phyloP scores from a whole-genome alignment of 495 filamentous ascomycete genomes.

The Rostrohypoxylon terebratum region DNA sequence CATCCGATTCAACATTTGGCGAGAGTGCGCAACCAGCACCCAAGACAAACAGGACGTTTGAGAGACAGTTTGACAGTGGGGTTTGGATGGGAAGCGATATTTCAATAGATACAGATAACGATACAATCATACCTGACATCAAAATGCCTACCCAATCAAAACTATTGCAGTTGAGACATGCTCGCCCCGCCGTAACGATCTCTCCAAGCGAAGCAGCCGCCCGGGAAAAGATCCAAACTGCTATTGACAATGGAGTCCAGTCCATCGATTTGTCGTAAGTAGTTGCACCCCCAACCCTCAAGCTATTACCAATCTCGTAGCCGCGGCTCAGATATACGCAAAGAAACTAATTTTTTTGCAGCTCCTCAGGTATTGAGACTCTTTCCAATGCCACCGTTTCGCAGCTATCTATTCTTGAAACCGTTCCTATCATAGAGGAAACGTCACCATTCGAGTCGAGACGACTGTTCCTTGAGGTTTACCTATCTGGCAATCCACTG shows the following conservation, averaged over 20 bases:
- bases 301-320: background rate
- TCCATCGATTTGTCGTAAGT: conserved; percentile 74
- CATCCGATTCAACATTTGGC: conserved; percentile 56
- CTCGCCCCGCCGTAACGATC: conserved; percentile 26
- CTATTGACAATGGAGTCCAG: conserved; percentile 70
- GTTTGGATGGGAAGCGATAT: conserved; percentile 82
- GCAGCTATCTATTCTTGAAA: conserved; percentile 70
- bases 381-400: conserved; percentile 63
- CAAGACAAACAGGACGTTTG: conserved; percentile 65
- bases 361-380: conserved; percentile 50
- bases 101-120: conserved; percentile 57
- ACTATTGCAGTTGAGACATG: conserved; percentile 38
- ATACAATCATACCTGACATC: conserved; percentile 35
- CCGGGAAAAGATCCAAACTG: conserved; percentile 60
- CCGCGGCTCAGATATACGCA: background rate
- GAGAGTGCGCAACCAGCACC: conserved; percentile 49
- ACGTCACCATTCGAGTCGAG: conserved; percentile 54
- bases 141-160: conserved; percentile 38
- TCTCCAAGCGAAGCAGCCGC: conserved; percentile 51
- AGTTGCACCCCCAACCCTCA: background rate
- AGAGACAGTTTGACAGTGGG: conserved; percentile 79
- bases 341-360: conserved; percentile 39
- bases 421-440: conserved; percentile 55
- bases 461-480: conserved; percentile 70
- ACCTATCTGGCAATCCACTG: conserved; percentile 72